Base-by-base conservation (phyloP, 331 rosid species). In the Quercus phellos region DNA sequence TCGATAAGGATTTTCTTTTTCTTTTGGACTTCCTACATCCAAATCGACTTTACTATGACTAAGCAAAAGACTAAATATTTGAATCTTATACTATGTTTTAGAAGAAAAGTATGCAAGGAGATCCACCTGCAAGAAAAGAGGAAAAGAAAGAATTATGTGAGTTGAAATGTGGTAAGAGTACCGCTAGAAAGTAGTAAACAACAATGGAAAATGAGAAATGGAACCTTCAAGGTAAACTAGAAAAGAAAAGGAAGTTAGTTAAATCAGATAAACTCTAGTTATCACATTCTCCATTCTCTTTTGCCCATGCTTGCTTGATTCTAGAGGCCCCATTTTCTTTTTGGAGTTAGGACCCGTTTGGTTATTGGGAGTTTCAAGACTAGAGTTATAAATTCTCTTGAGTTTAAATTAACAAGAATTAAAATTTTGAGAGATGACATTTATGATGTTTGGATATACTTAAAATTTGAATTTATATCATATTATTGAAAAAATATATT, bases 71-170 rank as follows among this genome's bases (percentile, higher is more conserved):
- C 54, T 19, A 61, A 13, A 63, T 22, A 21, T 13, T 26, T 22
- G 50, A 75, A 64, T 29, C 4, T n/a, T 27, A 18, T 61, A 13
- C 51, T 43, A 32, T 76, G 42, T 14, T 55, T 35, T 17, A 74
- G 42, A 74, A 74, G 54, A 51, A 21, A 6, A 74, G 38, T 12
- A 0, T 14, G 38, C 22, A 11, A 19, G 68, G 29, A 34, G 56
- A 74, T 56, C 77, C 77, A 38, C 68, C 77, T 56, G 43, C 77
- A 56, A 56, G 6, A 55, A 8, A 13, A 59, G 10, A 7, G 60
- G 22, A 22, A 13, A 34, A 13, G 30, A 27, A 3, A 63, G 22
- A 29, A 29, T 63, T 9, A 63, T 63, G 69, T 63, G 64, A 58
- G 64, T 58, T 58, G 12, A 58, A 58, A 9, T 58, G 30, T 56